Conservation (phyloP, 805 yeast genomes). For the Candida tammaniensis region DNA sequence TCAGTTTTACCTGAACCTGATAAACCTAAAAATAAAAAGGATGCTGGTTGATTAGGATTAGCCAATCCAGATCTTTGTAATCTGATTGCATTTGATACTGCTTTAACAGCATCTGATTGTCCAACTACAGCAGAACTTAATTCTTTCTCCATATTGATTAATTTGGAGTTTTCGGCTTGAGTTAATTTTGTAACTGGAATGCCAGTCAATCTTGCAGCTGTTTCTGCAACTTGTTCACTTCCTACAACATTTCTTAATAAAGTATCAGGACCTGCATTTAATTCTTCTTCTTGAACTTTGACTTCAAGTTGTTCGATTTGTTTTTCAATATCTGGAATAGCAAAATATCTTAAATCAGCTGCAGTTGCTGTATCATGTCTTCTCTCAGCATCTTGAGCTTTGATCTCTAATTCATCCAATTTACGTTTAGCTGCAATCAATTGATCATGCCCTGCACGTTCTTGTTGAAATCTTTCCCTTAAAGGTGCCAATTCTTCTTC, state of each 20-base stretch:
- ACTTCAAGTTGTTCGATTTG: constrained; percentile 74
- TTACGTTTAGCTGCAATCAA: constrained; percentile 85
- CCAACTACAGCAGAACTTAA: constrained; percentile 86
- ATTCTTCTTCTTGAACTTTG: constrained; percentile 74
- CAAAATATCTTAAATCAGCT: constrained; percentile 95
- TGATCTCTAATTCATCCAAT: constrained; percentile 86
- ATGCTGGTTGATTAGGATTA: constrained; percentile 95
- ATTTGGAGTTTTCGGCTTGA: constrained; percentile 91
- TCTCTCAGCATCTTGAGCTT: constrained; percentile 96
- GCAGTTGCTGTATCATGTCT: constrained; percentile 92
- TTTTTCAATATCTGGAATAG: constrained; percentile 86
- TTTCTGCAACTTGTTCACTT: constrained; percentile 89
- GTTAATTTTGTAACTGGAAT: constrained; percentile 93
- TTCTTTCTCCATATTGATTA: constrained; percentile 91
- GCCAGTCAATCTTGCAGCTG: constrained; percentile 95
- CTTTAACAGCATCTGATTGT: constrained; percentile 92
- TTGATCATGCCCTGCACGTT: constrained; percentile 87
- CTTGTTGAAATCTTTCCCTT: constrained; percentile 80
- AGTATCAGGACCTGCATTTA: constrained; percentile 54
- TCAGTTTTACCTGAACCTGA: constrained; percentile 99
- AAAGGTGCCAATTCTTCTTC: constrained; percentile 85
- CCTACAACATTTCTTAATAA: constrained; percentile 89
- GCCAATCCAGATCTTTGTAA: constrained; percentile 91
- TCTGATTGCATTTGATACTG: constrained; percentile 93
- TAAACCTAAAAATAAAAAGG: constrained; percentile 89